phyloP scores from a whole-genome alignment of 306 rosid species.

The Quercus alba region DNA sequence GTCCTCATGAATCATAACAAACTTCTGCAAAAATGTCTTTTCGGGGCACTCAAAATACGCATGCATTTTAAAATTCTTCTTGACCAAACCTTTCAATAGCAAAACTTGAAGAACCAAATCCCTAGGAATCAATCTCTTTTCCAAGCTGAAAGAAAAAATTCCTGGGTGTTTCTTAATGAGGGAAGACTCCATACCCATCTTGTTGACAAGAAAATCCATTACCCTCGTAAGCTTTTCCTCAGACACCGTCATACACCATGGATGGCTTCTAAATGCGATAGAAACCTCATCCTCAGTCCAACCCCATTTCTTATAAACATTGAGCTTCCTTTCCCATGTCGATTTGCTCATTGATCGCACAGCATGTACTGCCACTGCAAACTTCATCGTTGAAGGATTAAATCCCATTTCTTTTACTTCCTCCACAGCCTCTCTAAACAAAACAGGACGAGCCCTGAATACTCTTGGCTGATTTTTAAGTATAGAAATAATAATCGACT shows the following conservation, averaged over 20 bases:
- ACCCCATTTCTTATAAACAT: no score
- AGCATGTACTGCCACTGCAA: constrained; percentile 20
- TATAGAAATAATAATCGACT: background rate
- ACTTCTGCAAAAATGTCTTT: no score
- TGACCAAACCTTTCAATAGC: no score
- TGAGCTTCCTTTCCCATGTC: constrained; percentile 29
- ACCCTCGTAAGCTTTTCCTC: constrained; percentile 22
- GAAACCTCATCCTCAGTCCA: constrained; percentile 29
- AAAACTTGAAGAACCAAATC: no score
- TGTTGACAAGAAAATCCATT: constrained; percentile 36
- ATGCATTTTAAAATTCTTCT: no score
- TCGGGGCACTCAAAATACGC: no score
- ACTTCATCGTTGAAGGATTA: constrained; percentile 4
- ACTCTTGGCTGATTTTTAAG: constrained; percentile 6
- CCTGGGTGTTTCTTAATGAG: background rate
- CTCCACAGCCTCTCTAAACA: constrained; percentile 18
- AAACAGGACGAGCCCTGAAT: background rate
- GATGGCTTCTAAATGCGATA: constrained; percentile 25
- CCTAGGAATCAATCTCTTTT: no score
- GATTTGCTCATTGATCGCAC: constrained; percentile 3
- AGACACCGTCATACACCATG: constrained; percentile 37
- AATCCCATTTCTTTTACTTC: constrained; percentile 31
- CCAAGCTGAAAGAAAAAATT: no score
- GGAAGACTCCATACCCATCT: constrained; percentile 34
- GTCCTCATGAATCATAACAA: no score